phyloP scores from a whole-genome alignment of 352 stramenopile species.

The Phytophthora pistaciae region DNA sequence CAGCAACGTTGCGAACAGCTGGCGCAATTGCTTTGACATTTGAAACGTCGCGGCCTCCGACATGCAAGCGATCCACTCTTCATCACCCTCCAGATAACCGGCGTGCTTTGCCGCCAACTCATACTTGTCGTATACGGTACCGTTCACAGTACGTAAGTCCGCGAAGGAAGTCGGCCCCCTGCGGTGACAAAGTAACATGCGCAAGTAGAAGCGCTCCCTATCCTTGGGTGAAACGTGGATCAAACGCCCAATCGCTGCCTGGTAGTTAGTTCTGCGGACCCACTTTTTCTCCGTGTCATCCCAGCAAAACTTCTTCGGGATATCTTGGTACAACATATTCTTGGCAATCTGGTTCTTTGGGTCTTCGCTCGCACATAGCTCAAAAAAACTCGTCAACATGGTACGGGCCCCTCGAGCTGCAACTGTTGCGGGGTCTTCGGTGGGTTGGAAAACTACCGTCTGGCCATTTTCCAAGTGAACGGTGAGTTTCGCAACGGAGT shows the following conservation, averaged over 20 bases:
- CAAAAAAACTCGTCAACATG: constrained; percentile 11
- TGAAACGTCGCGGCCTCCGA: constrained; percentile 20
- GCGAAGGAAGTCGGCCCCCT: constrained; percentile 32
- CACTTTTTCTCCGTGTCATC: constrained; percentile 1
- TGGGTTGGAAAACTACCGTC: neutral
- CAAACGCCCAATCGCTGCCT: constrained; percentile 17
- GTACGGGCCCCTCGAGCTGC: neutral
- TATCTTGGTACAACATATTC: constrained; percentile 27
- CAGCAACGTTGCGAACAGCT: constrained; percentile 40
- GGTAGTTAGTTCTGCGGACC: constrained; percentile 13
- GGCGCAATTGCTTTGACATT: constrained; percentile 38
- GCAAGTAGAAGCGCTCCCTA: constrained; percentile 31
- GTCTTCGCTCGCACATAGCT: constrained; percentile 12
- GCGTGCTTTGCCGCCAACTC: constrained; percentile 10
- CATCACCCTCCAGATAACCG: constrained; percentile 33
- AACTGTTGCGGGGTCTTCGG: neutral
- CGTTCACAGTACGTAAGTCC: constrained; percentile 32
- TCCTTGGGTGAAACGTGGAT: constrained; percentile 7
- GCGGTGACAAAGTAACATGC: constrained; percentile 29
- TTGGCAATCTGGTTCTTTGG: constrained; percentile 11
- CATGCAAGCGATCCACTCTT: constrained; percentile 28
- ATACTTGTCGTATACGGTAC: constrained; percentile 18
- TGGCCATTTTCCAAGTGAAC: constrained; percentile 4
- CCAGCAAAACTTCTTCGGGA: constrained; percentile 12
- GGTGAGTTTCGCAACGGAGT: constrained; percentile 14